Conservation (phyloP, 768 basidiomycete species). For the Mycena maculata region DNA sequence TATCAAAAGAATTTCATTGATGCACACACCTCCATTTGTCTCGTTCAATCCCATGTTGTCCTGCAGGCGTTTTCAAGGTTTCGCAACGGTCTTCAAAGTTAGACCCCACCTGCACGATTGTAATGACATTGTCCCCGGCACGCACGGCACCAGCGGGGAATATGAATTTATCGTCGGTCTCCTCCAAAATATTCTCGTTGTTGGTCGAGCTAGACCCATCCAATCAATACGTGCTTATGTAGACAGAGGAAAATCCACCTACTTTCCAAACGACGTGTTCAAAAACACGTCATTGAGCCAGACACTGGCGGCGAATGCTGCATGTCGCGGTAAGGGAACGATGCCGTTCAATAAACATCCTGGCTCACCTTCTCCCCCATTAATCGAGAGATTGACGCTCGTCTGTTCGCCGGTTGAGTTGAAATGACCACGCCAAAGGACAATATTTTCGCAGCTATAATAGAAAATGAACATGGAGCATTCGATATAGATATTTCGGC, state of each 20-base stretch:
- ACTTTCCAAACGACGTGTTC: slow-evolving; percentile 82
- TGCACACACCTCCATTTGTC: slow-evolving; percentile 56
- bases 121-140: slow-evolving; percentile 78
- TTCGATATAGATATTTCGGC: background rate
- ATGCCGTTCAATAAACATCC: background rate
- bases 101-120: slow-evolving; percentile 73
- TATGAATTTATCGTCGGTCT: slow-evolving; percentile 73
- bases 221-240: background rate
- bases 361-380: slow-evolving; percentile 77
- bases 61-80: slow-evolving; percentile 43
- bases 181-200: slow-evolving; percentile 67
- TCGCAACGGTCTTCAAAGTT: too few relatives aligned
- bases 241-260: slow-evolving; percentile 37
- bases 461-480: background rate
- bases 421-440: slow-evolving; percentile 89
- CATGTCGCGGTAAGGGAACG: slow-evolving; percentile 6
- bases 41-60: slow-evolving; percentile 87
- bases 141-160: slow-evolving; percentile 70
- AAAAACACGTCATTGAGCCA: slow-evolving; percentile 84
- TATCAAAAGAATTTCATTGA: background rate
- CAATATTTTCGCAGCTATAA: slow-evolving; percentile 81
- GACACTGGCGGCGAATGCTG: slow-evolving; percentile 85
- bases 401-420: slow-evolving; percentile 67
- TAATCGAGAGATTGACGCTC: slow-evolving; percentile 80
- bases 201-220: slow-evolving; percentile 67